Evolutionary conservation across 139 green algal species (phyloP).

Genomic region (Chlorella sorokiniana): DNA sequence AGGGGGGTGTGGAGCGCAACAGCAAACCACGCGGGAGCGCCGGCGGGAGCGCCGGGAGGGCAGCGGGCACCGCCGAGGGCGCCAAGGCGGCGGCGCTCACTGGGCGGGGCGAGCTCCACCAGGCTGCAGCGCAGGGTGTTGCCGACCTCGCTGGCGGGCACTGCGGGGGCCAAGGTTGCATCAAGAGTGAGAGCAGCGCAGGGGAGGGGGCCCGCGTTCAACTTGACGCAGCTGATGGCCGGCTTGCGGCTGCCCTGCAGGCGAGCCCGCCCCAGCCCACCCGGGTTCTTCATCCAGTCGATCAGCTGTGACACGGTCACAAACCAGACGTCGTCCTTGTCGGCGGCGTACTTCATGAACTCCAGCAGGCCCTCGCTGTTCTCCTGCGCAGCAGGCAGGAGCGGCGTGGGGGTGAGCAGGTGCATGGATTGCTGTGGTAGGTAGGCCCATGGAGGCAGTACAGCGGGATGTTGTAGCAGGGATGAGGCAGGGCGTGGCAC

Average conservation of each 20-base stretch:
- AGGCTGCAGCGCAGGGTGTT: constrained; percentile 14
- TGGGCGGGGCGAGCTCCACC: constrained; percentile 17
- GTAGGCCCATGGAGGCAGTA: too few relatives aligned
- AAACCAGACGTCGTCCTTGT: constrained; percentile 37
- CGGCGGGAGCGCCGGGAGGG: too few relatives aligned
- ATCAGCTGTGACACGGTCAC: constrained; percentile 39
- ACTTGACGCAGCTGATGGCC: too few relatives aligned
- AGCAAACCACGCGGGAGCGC: too few relatives aligned
- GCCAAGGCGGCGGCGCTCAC: too few relatives aligned
- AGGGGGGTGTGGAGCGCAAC: too few relatives aligned
- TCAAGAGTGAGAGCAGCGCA: background rate
- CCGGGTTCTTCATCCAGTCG: constrained; percentile 41
- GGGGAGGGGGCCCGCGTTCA: background rate
- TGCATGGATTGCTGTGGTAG: background rate
- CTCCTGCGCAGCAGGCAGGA: background rate
- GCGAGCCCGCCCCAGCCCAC: background rate
- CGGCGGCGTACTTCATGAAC: constrained; percentile 36
- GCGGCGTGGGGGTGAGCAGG: too few relatives aligned
- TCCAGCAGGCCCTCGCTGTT: constrained; percentile 7
- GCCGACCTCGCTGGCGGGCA: constrained; percentile 24
- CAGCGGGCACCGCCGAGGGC: too few relatives aligned
- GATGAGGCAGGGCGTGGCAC: too few relatives aligned
- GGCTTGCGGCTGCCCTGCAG: too few relatives aligned
- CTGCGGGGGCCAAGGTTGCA: constrained; percentile 8
- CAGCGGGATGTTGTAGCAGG: too few relatives aligned